A percentile compares a stretch with the other conserved stretches of the same genome.
phyloP scores from a whole-genome alignment of 2,329 filamentous ascomycete genomes.

The Phialophora expanda region DNA sequence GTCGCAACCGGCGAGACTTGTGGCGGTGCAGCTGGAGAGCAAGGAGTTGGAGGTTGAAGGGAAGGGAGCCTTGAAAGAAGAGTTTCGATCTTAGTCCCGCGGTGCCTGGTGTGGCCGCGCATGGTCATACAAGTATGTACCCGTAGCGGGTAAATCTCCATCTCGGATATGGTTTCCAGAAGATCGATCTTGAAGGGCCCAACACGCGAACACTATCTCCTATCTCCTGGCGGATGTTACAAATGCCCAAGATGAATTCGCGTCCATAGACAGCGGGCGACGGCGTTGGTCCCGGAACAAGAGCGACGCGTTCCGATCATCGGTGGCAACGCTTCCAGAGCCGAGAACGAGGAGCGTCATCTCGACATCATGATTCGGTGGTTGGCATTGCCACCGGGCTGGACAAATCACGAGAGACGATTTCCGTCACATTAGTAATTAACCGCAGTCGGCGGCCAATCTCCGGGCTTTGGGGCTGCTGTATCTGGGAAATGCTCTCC shows the following conservation, averaged over 20 bases:
- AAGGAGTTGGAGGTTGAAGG: conserved; percentile 26
- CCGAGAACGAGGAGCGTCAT: conserved; percentile 1
- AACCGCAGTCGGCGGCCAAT: neutral
- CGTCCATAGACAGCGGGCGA: neutral
- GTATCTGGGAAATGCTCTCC: conserved; percentile 8
- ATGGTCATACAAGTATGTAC: no score
- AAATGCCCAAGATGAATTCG: neutral
- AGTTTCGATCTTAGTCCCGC: conserved; percentile 9
- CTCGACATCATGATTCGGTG: conserved; percentile 1
- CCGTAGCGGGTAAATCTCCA: neutral
- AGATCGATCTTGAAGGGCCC: no score
- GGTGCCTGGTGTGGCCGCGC: neutral
- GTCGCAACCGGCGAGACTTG: conserved; percentile 31
- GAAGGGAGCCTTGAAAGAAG: conserved; percentile 27
- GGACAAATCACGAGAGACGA: neutral
- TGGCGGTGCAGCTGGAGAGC: conserved; percentile 35
- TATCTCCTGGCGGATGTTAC: neutral
- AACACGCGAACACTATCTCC: neutral
- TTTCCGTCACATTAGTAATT: conserved; percentile 9
- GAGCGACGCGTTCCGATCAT: neutral
- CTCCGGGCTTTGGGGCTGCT: conserved; percentile 4
- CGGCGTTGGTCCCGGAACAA: neutral
- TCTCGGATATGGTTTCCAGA: neutral
- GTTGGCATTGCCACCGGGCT: neutral
- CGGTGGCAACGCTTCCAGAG: neutral